Base-by-base conservation (phyloP, 192 early-diverging fungal species). In the Coemansia sp. region DNA sequence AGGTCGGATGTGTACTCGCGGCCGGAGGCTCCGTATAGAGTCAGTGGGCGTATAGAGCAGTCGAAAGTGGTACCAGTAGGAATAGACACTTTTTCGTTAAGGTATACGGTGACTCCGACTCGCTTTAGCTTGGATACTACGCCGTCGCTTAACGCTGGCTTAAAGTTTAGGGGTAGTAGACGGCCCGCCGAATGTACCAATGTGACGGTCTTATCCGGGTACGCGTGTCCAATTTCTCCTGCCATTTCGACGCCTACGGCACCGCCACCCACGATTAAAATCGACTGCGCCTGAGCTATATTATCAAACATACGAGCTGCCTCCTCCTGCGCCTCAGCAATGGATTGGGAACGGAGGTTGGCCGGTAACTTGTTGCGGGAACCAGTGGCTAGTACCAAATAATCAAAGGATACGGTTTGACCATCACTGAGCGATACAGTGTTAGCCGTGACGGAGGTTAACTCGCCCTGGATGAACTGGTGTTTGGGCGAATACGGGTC, bases 231-330 rank as follows among this genome's bases (percentile, higher is more conserved):
- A 50, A 89, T 83, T 39, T 89, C 87, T 10, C 85, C 87, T 0
- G 84, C 85, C 24, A 82, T 72, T 59, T 89, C 87, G 0, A 86
- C 83, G 1, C 86, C 86, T n/a, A 80, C 84, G 4, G 86, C 84
- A 22, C 91, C 91, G 5, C 90, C 91, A 2, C 91, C 91, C 53
- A 93, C 76, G 34, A 93, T 74, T 1, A 90, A 62, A 37, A 90
- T 70, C 0, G 72, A 70, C 9, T 79, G 68, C 6, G 88, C 85
- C 2, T 65, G 50, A n/a, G 79, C 69, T 40, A 91, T 70, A n/a
- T 74, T 80, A 0, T 73, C 80, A 9, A 77, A 53, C 35, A 83
- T 49, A 18, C 63, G 50, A 1, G 59, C 20, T 15, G 82, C 29
- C 11, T 73, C 65, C 1, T 24, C 56, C 12, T 84, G 56, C n/a